phyloP scores from a whole-genome alignment of 768 basidiomycete species.

The Pulveroboletus ravenelii region DNA sequence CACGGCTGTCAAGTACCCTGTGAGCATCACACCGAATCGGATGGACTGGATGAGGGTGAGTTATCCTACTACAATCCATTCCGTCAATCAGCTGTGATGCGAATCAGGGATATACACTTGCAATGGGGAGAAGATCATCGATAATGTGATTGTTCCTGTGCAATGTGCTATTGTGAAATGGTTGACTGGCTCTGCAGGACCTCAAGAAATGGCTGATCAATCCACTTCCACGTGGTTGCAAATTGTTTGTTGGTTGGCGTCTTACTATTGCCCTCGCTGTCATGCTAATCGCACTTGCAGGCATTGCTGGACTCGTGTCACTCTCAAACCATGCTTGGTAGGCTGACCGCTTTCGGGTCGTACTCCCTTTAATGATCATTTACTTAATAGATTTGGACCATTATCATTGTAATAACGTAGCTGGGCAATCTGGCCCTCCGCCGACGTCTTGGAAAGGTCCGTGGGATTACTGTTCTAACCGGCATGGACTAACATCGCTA shows the following conservation, averaged over 20 bases:
- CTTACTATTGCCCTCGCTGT: not conserved
- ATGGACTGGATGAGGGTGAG: slow-evolving; percentile 51
- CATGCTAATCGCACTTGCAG: slow-evolving; percentile 6
- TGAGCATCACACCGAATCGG: slow-evolving; percentile 41
- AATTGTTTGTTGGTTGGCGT: slow-evolving; percentile 22
- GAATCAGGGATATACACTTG: slow-evolving; percentile 9
- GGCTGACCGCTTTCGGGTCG: not conserved
- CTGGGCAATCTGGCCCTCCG: not conserved
- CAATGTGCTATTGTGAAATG: slow-evolving; percentile 36
- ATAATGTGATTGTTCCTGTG: slow-evolving; percentile 17
- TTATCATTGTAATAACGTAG: slow-evolving; percentile 18
- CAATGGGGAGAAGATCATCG: slow-evolving; percentile 14
- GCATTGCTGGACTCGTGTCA: slow-evolving; percentile 30
- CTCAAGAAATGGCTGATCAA: slow-evolving; percentile 22
- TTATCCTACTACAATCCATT: not conserved
- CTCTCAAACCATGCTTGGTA: slow-evolving; percentile 28
- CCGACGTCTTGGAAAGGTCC: slow-evolving; percentile 9
- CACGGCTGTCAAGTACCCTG: slow-evolving; percentile 45
- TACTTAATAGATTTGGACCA: slow-evolving; percentile 25
- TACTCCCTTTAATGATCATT: not conserved
- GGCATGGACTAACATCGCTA: not conserved
- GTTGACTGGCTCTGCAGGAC: slow-evolving; percentile 9
- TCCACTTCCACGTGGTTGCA: slow-evolving; percentile 25
- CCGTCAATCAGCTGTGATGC: not conserved
- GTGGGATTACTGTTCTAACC: not conserved